Conservation (phyloP, 495 filamentous ascomycete species). For the Chaetomidium leptoderma region DNA sequence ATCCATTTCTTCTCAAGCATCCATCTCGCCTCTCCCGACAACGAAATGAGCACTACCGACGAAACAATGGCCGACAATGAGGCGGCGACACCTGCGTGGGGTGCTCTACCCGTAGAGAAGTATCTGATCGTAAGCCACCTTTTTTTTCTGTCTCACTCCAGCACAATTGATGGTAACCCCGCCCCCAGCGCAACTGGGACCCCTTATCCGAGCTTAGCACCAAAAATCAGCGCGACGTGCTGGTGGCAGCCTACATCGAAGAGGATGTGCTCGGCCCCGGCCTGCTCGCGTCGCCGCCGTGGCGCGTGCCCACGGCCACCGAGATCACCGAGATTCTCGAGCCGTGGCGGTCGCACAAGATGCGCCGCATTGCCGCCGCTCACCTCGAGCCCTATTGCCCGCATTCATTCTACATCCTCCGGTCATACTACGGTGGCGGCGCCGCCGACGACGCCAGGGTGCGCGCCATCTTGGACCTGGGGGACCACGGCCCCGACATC, state of each 20-base stretch:
- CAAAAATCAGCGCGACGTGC: neutral
- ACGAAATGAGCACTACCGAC: no score
- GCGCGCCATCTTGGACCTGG: neutral
- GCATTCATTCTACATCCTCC: neutral
- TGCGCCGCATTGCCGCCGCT: slow-evolving; percentile 1
- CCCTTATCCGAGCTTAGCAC: neutral
- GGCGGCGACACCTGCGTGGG: neutral
- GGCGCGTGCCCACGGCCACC: neutral
- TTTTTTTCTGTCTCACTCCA: neutral
- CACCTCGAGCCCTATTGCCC: neutral
- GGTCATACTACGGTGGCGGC: neutral
- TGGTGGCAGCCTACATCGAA: neutral
- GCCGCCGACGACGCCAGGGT: neutral
- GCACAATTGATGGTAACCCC: no score
- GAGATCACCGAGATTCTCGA: neutral
- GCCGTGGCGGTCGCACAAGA: neutral
- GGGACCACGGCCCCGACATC: no score
- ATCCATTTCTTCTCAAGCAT: no score
- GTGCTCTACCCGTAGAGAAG: neutral
- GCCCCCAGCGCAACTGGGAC: neutral
- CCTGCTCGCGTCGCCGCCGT: neutral
- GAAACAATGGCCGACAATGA: neutral
- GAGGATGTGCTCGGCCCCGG: neutral
- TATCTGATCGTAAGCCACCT: neutral
- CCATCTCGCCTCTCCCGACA: no score